Evolutionary conservation across 1,284 basidiomycete species (phyloP).

Genomic region (Papiliotrema flavescens): DNA sequence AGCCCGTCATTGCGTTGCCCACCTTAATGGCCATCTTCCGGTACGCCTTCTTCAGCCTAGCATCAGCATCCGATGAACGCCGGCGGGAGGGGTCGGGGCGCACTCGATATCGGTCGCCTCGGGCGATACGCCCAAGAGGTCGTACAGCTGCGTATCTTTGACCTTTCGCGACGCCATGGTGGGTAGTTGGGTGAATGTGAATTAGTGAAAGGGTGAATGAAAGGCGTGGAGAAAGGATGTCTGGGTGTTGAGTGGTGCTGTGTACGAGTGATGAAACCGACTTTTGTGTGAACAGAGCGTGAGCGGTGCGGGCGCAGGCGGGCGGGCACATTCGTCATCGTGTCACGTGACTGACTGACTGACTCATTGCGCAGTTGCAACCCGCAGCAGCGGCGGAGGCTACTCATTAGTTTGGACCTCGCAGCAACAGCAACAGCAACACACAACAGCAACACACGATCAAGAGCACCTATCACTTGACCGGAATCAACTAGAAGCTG

Average conservation of each 20-base stretch:
- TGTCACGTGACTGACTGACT: neutral
- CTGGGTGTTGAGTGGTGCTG: neutral
- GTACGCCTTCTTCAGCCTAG: conserved; percentile 85
- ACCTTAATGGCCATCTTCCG: conserved; percentile 93
- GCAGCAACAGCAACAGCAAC: too few species aligned
- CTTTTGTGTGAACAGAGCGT: neutral
- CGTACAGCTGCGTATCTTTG: conserved; percentile 49
- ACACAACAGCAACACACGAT: too few species aligned
- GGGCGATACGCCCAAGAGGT: conserved; percentile 43
- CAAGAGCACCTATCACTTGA: too few species aligned
- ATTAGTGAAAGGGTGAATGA: neutral
- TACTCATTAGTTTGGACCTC: too few species aligned
- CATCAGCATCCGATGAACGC: neutral
- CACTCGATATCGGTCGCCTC: conserved; percentile 47
- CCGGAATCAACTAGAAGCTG: too few species aligned
- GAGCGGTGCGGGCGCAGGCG: too few species aligned
- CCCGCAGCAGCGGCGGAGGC: too few species aligned
- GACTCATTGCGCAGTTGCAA: too few species aligned
- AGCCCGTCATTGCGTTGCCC: conserved; percentile 18
- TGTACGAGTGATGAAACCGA: neutral
- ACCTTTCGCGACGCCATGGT: conserved; percentile 8
- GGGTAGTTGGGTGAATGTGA: neutral
- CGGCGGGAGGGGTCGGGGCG: conserved; percentile 4
- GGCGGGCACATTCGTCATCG: neutral
- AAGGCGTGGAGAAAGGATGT: neutral